Base-by-base conservation (phyloP, 2,329 filamentous ascomycete species). In the Ophiostoma himal-ulmi region DNA sequence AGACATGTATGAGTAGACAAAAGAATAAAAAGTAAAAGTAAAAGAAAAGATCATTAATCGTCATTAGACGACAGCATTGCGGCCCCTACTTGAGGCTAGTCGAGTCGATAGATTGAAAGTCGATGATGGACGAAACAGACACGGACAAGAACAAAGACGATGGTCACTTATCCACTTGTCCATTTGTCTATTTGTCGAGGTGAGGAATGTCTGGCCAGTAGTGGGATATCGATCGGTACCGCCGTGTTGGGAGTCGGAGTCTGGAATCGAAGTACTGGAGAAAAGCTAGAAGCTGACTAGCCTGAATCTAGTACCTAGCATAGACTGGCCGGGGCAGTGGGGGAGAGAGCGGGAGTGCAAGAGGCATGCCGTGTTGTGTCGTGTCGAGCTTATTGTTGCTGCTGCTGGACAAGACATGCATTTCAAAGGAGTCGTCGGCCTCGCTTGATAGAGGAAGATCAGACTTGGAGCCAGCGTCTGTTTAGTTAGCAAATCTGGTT, bases 281-380 rank as follows among this genome's bases (percentile, higher is more conserved):
- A 48, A 3, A 48, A 48, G 44, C 44, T 20, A 48, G 8, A 39
- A 39, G 37, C 37, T 39, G 5, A 5, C 54, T 65, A 57, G 52
- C 14, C 13, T 6, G 44, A 30, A 3, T 10, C 52, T 57, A 57
- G 52, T 57, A 26, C 22, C 52, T 26, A 22, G 52, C 22, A 57
- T 57, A 57, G 52, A 57, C 52, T 57, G 52, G 52, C 52, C 52
- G 52, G 52, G 52, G 52, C 17, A 57, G 52, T 57, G 52, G 52
- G 52, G 26, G 52, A 30, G 52, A 57, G 22, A 57, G 22, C 52
- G 52, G 52, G 52, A 57, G 52, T 26, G 52, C 52, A 57, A 57
- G 52, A 26, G 52, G 52, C 52, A 26, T 57, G 52, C 52, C 52
- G 52, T 20, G 44, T 13, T 22, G 52, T 22, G 52, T 57, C n/a